These are phyloP conservation scores for Apiotrichum brassicae DNA, from an alignment of 1,284 basidiomycete species.

Conservation along the genomic window DNA sequence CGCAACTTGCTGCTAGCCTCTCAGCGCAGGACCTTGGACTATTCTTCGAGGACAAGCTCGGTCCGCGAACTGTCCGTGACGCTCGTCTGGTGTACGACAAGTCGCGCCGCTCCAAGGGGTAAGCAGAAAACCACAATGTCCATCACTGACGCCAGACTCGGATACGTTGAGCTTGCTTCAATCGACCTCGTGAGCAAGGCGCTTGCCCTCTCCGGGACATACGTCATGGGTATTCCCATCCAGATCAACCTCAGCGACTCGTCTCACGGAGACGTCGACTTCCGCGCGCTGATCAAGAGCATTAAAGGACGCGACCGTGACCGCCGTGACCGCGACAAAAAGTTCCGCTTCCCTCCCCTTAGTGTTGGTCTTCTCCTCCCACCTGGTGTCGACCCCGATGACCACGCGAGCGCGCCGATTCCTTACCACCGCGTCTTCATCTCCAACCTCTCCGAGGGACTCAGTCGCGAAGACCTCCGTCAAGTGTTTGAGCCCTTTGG, in stretches of 20 bases:
- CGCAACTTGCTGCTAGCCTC: constrained; percentile 90
- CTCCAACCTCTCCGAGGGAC: constrained; percentile 91
- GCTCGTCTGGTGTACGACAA: constrained; percentile 92
- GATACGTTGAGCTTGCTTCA: constrained; percentile 90
- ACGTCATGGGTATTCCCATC: constrained; percentile 96
- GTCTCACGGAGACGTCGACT: constrained; percentile 57
- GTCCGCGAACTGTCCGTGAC: constrained; percentile 85
- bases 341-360: constrained; percentile 33
- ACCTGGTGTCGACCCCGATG: constrained; percentile 41
- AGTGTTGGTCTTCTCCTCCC: constrained; percentile 29
- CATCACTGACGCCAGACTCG: constrained; percentile 58
- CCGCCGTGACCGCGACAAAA: constrained; percentile 4
- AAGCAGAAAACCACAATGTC: constrained; percentile 27
- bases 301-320: constrained; percentile 9
- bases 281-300: constrained; percentile 8
- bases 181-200: constrained; percentile 89
- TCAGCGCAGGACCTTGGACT: constrained; percentile 93
- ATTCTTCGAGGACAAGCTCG: constrained; percentile 97
- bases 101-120: constrained; percentile 94
- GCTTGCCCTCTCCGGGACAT: constrained; percentile 68
- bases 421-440: constrained; percentile 76
- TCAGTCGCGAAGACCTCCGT: constrained; percentile 91
- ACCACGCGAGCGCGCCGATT: constrained; percentile 46
- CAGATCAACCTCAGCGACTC: constrained; percentile 94
- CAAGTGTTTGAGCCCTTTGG: constrained; percentile 99